These are phyloP conservation scores for Eucalyptus polyanthemos DNA, from an alignment of 345 rosid species.

Conservation along the genomic window DNA sequence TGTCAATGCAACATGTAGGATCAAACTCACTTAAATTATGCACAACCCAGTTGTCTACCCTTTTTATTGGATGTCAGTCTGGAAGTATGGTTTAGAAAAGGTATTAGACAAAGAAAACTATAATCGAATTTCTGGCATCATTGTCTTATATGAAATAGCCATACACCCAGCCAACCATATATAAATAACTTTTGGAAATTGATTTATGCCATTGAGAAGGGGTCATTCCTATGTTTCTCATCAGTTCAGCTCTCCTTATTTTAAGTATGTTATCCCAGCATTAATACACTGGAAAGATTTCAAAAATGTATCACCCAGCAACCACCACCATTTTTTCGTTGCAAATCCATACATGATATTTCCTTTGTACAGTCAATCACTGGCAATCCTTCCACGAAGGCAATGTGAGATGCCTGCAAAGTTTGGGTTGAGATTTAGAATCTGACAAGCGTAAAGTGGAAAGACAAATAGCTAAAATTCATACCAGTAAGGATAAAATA, in stretches of 20 bases:
- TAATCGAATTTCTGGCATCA: not conserved
- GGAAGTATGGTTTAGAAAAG: not conserved
- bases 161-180: not conserved
- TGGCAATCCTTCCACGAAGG: slow-evolving; percentile 57
- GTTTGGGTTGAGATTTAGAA: not conserved
- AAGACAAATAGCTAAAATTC: not conserved
- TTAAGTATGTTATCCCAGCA: not conserved
- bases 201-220: not conserved
- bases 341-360: slow-evolving; percentile 35
- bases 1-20: not conserved
- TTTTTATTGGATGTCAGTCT: not conserved
- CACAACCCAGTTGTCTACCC: not conserved
- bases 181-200: not conserved
- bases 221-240: not conserved
- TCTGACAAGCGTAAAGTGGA: not conserved
- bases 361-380: slow-evolving; percentile 52
- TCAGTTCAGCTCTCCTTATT: not conserved
- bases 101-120: not conserved
- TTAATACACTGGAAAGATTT: not conserved
- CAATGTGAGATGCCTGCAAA: slow-evolving; percentile 69
- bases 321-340: not conserved
- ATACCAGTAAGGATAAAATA: not conserved
- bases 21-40: not conserved
- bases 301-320: not conserved
- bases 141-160: not conserved